Conservation (phyloP, 164 flowering plant genomes). For the Aristolochia contorta region DNA sequence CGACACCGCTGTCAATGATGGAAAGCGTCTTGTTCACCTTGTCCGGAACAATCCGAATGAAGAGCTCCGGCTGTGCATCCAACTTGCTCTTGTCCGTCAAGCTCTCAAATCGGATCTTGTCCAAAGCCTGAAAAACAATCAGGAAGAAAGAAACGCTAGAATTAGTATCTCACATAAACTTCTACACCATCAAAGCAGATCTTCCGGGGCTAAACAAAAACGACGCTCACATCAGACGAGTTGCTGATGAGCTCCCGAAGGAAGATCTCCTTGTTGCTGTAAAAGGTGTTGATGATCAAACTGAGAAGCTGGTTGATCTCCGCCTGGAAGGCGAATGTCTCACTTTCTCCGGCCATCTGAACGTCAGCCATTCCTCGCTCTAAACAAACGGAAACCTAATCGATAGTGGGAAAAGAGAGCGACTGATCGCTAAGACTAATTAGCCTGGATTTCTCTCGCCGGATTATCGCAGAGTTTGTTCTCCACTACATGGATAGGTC, state of each 20-base stretch:
- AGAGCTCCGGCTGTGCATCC: slow-evolving; percentile 37
- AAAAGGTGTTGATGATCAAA: slow-evolving; percentile 16
- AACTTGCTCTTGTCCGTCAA: slow-evolving; percentile 40
- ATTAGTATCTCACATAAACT: too few relatives aligned
- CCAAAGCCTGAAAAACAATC: slow-evolving; percentile 20
- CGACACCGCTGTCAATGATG: slow-evolving; percentile 14
- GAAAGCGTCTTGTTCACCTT: slow-evolving; percentile 33
- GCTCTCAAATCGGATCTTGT: slow-evolving; percentile 38
- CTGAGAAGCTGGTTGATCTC: slow-evolving; percentile 21
- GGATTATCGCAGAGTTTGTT: too few relatives aligned
- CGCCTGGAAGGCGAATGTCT: slow-evolving; percentile 20
- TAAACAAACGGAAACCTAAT: too few relatives aligned
- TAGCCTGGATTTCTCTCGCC: not conserved
- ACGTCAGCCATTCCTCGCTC: slow-evolving; percentile 10
- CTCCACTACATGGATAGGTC: not conserved
- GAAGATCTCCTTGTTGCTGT: slow-evolving; percentile 19
- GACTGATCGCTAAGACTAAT: not conserved
- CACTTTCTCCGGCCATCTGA: slow-evolving; percentile 7
- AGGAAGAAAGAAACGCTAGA: too few relatives aligned
- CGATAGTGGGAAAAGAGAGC: not conserved
- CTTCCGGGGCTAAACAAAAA: not conserved
- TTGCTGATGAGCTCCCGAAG: slow-evolving; percentile 18
- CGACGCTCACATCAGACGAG: slow-evolving; percentile 9
- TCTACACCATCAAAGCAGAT: too few relatives aligned
- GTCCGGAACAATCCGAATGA: slow-evolving; percentile 34